Evolutionary conservation across 192 early-diverging fungal genomes (phyloP).

Genomic region (Mortierella alpina): DNA sequence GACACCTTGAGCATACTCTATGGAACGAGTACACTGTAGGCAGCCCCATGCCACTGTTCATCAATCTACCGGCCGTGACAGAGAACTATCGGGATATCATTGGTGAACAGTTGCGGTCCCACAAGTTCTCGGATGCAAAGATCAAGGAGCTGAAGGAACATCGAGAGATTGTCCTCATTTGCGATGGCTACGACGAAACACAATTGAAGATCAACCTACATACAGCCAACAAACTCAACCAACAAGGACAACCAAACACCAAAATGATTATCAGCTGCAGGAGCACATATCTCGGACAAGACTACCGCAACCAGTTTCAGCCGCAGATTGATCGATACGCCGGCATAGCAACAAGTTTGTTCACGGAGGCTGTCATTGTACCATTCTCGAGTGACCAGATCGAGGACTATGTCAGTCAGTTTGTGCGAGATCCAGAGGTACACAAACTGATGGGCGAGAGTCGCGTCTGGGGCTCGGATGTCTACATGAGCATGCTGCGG

Average conservation of each 20-base stretch:
- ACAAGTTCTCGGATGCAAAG: neutral
- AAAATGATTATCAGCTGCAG: slow-evolving; percentile 19
- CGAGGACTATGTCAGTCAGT: slow-evolving; percentile 1
- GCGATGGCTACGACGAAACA: slow-evolving; percentile 7
- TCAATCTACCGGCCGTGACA: neutral
- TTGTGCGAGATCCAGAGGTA: slow-evolving; percentile 1
- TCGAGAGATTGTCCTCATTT: neutral
- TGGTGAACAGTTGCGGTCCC: neutral
- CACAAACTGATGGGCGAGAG: neutral
- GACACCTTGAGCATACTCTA: neutral
- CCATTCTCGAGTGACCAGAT: slow-evolving; percentile 2
- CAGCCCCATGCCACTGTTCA: neutral
- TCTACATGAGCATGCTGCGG: neutral
- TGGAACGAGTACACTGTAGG: neutral
- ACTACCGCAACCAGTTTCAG: neutral
- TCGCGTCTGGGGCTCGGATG: neutral
- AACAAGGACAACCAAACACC: neutral
- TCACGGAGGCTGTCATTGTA: slow-evolving; percentile 4
- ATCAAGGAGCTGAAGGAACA: neutral
- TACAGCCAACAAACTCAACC: neutral
- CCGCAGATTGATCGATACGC: neutral
- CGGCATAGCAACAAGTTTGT: neutral
- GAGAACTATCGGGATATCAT: neutral
- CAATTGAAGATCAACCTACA: neutral
- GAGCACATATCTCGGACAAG: neutral